Evolutionary conservation across 768 basidiomycete species (phyloP).

Genomic region (Trametes cubensis): DNA sequence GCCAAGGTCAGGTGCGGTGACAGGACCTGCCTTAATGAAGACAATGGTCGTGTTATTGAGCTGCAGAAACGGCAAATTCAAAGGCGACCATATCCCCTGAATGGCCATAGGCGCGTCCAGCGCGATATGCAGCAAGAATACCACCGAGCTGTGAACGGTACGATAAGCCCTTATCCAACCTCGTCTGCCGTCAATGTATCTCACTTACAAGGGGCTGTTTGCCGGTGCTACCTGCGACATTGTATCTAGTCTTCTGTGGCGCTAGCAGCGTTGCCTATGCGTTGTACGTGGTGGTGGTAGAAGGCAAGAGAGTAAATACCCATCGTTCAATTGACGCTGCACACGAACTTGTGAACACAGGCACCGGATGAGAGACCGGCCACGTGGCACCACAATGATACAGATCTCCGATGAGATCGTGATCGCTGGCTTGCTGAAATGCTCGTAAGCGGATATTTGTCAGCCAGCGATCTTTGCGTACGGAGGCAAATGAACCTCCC

Average conservation of each 20-base stretch:
- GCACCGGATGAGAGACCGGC: slow-evolving; percentile 12
- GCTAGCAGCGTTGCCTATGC: neutral
- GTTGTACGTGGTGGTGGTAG: neutral
- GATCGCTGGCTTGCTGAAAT: slow-evolving; percentile 13
- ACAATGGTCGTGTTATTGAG: slow-evolving; percentile 82
- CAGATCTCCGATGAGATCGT: slow-evolving; percentile 19
- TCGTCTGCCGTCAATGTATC: neutral
- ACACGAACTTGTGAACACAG: slow-evolving; percentile 11
- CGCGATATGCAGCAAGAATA: slow-evolving; percentile 81
- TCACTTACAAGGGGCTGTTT: slow-evolving; percentile 26
- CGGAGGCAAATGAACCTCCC: neutral
- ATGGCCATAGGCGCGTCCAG: slow-evolving; percentile 78
- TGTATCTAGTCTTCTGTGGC: neutral
- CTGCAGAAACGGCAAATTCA: slow-evolving; percentile 70
- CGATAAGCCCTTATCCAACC: neutral
- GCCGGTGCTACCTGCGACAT: slow-evolving; percentile 27
- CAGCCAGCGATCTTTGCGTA: neutral
- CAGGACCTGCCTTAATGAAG: slow-evolving; percentile 63
- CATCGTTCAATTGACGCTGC: neutral
- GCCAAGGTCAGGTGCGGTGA: neutral
- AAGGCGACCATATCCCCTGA: slow-evolving; percentile 70
- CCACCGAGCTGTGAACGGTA: slow-evolving; percentile 47
- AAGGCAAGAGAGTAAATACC: neutral
- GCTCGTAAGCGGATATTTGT: slow-evolving; percentile 2
- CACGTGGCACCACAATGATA: slow-evolving; percentile 16